phyloP scores from a whole-genome alignment of 1,284 basidiomycete genomes.

The Cryptococcus sp. region DNA sequence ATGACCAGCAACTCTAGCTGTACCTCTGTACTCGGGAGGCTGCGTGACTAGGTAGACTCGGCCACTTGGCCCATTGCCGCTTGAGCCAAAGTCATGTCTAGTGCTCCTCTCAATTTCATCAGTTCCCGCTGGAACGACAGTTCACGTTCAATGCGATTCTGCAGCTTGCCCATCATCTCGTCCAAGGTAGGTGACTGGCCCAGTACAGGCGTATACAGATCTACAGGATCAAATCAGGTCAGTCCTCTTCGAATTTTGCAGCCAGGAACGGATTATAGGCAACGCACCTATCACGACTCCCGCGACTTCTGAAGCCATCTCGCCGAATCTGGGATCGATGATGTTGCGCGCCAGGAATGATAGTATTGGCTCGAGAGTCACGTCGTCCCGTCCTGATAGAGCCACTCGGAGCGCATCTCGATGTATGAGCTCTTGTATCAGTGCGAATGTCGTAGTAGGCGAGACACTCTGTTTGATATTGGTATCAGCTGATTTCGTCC shows the following conservation, averaged over 20 bases:
- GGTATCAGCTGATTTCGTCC: constrained; percentile 5
- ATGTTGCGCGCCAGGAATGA: constrained; percentile 82
- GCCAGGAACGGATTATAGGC: too few relatives aligned
- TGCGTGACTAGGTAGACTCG: constrained; percentile 9
- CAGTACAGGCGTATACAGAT: constrained; percentile 86
- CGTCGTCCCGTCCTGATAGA: constrained; percentile 87
- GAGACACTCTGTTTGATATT: constrained; percentile 60
- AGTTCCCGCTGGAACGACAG: constrained; percentile 88
- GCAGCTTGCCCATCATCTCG: constrained; percentile 76
- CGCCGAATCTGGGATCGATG: constrained; percentile 86
- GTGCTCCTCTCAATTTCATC: constrained; percentile 76
- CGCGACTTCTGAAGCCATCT: constrained; percentile 80
- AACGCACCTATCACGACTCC: constrained; percentile 77
- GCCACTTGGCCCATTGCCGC: constrained; percentile 31
- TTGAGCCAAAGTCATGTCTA: constrained; percentile 85
- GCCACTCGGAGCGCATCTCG: constrained; percentile 86
- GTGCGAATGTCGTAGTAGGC: constrained; percentile 82
- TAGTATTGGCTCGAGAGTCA: constrained; percentile 88
- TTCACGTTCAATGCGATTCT: constrained; percentile 80
- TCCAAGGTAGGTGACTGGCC: constrained; percentile 95
- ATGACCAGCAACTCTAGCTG: too few relatives aligned
- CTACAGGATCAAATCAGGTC: constrained; percentile 54
- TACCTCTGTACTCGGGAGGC: background rate
- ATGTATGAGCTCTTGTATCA: constrained; percentile 91
- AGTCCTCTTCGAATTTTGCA: too few relatives aligned